Percentiles rank a stretch among this genome's conserved stretches.
Evolutionary conservation across 441 rosid genomes (phyloP).

Genomic region (Bruguiera hainesii): DNA sequence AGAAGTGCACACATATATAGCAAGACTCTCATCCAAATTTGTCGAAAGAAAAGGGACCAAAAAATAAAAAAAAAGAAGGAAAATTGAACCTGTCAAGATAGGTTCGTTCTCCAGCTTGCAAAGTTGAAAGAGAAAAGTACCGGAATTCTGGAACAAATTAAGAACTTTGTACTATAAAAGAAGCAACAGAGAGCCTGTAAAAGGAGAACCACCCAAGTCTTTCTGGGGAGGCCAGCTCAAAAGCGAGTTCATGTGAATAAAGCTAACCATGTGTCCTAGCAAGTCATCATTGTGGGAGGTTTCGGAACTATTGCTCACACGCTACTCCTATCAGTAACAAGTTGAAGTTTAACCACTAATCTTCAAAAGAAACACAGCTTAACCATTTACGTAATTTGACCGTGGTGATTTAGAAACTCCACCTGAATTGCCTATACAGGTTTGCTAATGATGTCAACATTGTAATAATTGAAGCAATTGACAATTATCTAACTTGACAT

Average conservation of each 20-base stretch:
- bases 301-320: background rate
- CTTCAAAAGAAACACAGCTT: too few species aligned
- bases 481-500: background rate
- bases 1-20: too few species aligned
- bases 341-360: too few species aligned
- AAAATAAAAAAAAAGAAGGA: too few species aligned
- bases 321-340: too few species aligned
- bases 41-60: too few species aligned
- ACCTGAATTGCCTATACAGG: background rate
- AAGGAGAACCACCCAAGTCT: background rate
- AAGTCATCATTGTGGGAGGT: background rate
- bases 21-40: too few species aligned
- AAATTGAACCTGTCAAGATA: too few species aligned
- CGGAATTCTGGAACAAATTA: background rate
- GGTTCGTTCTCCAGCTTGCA: too few species aligned
- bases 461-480: background rate
- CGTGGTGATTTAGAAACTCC: too few species aligned
- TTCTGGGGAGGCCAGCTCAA: slow-evolving; percentile 14
- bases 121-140: background rate
- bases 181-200: slow-evolving; percentile 17
- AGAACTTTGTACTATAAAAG: background rate
- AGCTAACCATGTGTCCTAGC: background rate
- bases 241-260: slow-evolving; percentile 8
- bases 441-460: background rate
- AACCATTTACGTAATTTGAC: too few species aligned